Evolutionary conservation across 2,329 filamentous ascomycete genomes (phyloP).

Genomic region (Paraphoma sp.): DNA sequence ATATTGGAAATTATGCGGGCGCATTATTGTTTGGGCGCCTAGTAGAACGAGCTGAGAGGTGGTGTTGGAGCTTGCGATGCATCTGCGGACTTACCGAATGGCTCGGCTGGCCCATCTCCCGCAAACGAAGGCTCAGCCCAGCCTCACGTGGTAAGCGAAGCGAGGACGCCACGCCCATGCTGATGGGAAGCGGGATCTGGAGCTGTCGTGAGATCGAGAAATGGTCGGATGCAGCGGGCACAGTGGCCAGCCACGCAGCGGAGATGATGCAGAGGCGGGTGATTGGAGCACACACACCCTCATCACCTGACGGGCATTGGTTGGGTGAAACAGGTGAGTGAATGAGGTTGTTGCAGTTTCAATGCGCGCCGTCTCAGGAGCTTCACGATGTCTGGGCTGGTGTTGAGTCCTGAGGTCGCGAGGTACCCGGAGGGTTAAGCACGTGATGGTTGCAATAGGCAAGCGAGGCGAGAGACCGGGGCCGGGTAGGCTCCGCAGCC

Average conservation of each 20-base stretch:
- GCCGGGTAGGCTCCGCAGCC: neutral
- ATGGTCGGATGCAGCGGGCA: slow-evolving; percentile 1
- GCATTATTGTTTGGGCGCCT: neutral
- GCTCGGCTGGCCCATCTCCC: neutral
- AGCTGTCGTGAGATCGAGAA: slow-evolving; percentile 1
- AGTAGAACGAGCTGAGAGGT: neutral
- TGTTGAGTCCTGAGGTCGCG: no score
- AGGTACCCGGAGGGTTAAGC: no score
- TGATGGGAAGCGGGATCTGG: slow-evolving; percentile 1
- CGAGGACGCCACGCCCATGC: neutral
- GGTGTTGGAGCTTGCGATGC: neutral
- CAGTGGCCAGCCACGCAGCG: slow-evolving; percentile 7
- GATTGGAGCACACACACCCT: neutral
- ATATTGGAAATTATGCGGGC: neutral
- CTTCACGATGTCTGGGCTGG: no score
- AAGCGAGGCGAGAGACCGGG: neutral
- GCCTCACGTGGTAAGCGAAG: slow-evolving; percentile 4
- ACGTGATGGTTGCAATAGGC: neutral
- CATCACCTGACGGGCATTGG: neutral
- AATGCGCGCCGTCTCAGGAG: no score
- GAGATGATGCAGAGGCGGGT: slow-evolving; percentile 5
- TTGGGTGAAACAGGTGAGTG: no score
- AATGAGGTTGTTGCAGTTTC: no score
- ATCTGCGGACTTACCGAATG: slow-evolving; percentile 1
- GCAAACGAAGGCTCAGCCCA: slow-evolving; percentile 1